phyloP scores from a whole-genome alignment of 306 rosid genomes.

The Cucurbita argyrosperma region DNA sequence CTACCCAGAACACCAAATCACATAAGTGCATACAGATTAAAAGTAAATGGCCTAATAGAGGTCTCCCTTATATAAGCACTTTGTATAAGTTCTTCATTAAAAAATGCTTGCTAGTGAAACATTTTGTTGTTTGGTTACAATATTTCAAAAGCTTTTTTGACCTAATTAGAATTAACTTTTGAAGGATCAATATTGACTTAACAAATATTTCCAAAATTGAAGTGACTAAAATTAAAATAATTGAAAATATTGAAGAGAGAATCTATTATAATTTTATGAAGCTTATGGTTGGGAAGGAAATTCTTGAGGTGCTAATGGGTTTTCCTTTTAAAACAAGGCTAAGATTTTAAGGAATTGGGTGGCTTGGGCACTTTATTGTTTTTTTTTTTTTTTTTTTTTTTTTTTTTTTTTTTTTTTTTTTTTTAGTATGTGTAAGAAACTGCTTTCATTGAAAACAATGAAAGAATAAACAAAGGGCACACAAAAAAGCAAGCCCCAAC shows the following conservation, averaged over 20 bases:
- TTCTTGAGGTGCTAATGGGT: neutral
- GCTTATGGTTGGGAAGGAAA: neutral
- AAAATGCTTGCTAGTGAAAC: neutral
- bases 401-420: neutral
- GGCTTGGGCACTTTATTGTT: neutral
- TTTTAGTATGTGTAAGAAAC: neutral
- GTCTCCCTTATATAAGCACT: neutral
- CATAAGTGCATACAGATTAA: neutral
- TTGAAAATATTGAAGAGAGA: neutral
- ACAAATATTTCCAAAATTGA: neutral
- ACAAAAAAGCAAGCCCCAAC: neutral
- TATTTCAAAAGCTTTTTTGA: neutral
- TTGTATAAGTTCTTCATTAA: neutral
- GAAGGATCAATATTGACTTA: neutral
- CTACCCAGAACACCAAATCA: neutral
- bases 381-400: neutral
- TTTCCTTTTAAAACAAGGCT: neutral
- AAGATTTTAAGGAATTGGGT: neutral
- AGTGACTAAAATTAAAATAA: neutral
- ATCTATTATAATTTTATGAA: neutral
- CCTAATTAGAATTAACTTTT: neutral
- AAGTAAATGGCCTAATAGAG: neutral
- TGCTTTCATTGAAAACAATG: neutral
- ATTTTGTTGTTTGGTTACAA: neutral
- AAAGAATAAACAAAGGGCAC: neutral